Evolutionary conservation across 768 basidiomycete genomes (phyloP), one percentile per base, ranked within the genome.

Genomic region (Auriculariales sp.): DNA sequence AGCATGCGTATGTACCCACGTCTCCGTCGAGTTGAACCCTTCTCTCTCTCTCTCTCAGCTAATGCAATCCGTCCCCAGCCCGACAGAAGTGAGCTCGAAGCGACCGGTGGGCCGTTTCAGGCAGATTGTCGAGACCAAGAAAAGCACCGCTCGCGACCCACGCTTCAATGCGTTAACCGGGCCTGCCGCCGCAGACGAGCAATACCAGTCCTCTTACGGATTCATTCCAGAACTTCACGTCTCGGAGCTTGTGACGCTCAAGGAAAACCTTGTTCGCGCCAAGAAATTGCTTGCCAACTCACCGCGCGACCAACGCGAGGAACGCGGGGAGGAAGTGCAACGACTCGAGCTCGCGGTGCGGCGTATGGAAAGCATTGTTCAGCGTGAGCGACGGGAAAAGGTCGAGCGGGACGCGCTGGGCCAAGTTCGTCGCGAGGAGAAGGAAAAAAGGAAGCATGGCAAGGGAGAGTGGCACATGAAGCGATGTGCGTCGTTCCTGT

Each of bases 391-490:
- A 51, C 70, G 75, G 47, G 80, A 88, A 48, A 71, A 70, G 56
- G 66, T 84, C n/a, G 82, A 92, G 58, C 68, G 74, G 47, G 75
- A 82, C 24, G 85, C 83, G 0, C 60, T 94, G 49, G 56, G 58
- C 10, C 62, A 72, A 54, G 63, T 69, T 31, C 72, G 70, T 58
- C 72, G 70, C 56, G 75, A 74, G 46, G 82, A 90, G 66, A 67
- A 64, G 53, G 72, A 75, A 54, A 90, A 83, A 66, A 69, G 78
- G 51, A 71, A 73, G 49, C 65, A 76, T 47, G 92, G 92, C 3
- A 97, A 97, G 66, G 72, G 75, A 3, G 73, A 68, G 35, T 97
- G 88, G 88, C 85, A 73, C 66, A 70, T 94, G 74, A 95, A 94
- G 67, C 68, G 78, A 54, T 67, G 92, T 89, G 60, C 57, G 79